A percentile compares a stretch with the other conserved stretches of the same genome.
phyloP scores from a whole-genome alignment of 306 rosid genomes.

The Pyrus bretschneideri region DNA sequence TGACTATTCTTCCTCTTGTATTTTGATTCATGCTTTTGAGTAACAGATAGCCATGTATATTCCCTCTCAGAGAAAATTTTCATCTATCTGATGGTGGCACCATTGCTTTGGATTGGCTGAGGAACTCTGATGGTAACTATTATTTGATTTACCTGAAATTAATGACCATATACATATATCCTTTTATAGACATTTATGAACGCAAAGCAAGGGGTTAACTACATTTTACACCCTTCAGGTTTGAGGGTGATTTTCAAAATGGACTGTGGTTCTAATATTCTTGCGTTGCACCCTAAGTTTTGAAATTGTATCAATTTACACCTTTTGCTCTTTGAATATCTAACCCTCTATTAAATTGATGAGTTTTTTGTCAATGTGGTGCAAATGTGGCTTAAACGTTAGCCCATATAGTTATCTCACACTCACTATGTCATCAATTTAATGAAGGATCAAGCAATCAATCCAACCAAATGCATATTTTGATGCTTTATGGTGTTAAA shows the following conservation, averaged over 20 bases:
- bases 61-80: slow-evolving; percentile 25
- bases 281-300: background rate
- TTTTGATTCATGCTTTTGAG: slow-evolving; percentile 16
- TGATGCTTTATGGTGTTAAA: too few relatives aligned
- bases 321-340: background rate
- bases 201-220: background rate
- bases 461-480: background rate
- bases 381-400: background rate
- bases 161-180: background rate
- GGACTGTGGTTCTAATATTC: background rate
- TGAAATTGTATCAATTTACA: background rate
- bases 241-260: background rate
- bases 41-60: slow-evolving; percentile 6
- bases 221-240: background rate
- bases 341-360: background rate
- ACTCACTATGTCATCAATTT: background rate
- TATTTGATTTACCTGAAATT: background rate
- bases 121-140: slow-evolving; percentile 26
- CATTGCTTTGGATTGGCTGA: slow-evolving; percentile 42
- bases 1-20: background rate
- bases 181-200: background rate
- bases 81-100: slow-evolving; percentile 32
- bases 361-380: background rate
- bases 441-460: background rate
- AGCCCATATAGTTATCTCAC: background rate